Base-by-base conservation (phyloP, 352 stramenopile species). In the Phytophthora hibernalis region DNA sequence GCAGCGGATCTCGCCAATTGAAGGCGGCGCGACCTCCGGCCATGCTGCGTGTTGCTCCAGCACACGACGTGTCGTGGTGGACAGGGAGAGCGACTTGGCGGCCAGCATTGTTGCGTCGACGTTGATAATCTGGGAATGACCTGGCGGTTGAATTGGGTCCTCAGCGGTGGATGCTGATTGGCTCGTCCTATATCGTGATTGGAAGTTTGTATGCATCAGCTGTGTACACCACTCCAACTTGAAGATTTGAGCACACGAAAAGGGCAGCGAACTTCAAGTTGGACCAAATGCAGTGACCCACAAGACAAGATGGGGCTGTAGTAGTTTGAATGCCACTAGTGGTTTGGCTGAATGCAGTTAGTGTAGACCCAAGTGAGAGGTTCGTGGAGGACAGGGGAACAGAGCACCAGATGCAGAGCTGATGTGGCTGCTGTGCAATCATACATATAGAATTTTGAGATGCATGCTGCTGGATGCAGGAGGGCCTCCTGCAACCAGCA, bases 1-100 rank as follows among this genome's bases (percentile, higher is more conserved):
- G 49, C 48, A 97, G 71, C 28, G 90, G 90, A 50, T 97, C 90
- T 53, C 89, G 80, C 85, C 85, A 96, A 58, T 92, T 83, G 68
- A 93, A 96, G 24, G 72, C 59, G 12, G 72, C 73, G 28, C 80
- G 85, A 37, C 74, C 74, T 26, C 72, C 79, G 53, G 70, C 69
- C 61, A 84, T 86, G 63, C 85, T 76, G 15, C 68, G 30, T n/a
- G 75, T 74, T 54, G 72, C 26, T 44, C 59, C 70, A 77, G 71
- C 20, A 61, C 45, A 18, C 62, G 74, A 11, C 55, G 56, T 2
- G 61, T 48, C n/a, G 40, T 38, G 21, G 38, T 15, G 33, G 71
- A 73, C n/a, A 68, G 26, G 21, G 47, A 73, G 30, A 74, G 54
- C 40, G 59, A 68, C 66, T 72, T 77, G 20, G 53, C 18, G 47